Evolutionary conservation across 768 basidiomycete genomes (phyloP).

Genomic region (Suillus americanus): DNA sequence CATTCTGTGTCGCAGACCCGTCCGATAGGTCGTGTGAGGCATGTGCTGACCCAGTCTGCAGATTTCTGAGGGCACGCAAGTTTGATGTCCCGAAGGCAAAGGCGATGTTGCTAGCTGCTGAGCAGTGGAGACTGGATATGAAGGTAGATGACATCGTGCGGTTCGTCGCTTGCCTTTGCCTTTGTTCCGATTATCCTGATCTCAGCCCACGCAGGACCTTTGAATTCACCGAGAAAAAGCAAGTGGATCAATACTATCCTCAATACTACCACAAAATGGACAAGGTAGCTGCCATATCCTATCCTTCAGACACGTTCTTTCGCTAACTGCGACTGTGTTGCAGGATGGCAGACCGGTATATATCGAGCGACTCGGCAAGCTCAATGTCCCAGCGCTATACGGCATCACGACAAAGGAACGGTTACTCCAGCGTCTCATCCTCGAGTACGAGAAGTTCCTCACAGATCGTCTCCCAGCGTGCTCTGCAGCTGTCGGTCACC

Average conservation of each 20-base stretch:
- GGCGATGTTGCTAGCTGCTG: conserved; percentile 76
- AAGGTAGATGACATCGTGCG: conserved; percentile 72
- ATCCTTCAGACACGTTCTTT: not conserved
- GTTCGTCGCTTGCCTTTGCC: conserved; percentile 39
- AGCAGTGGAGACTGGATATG: conserved; percentile 89
- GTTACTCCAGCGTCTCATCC: conserved; percentile 83
- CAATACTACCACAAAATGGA: conserved; percentile 97
- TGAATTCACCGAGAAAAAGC: conserved; percentile 77
- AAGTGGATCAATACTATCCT: conserved; percentile 91
- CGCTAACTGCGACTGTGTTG: not conserved
- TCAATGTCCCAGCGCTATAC: conserved; percentile 86
- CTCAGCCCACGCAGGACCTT: conserved; percentile 56
- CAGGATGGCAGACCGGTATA: conserved; percentile 96
- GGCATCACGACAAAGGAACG: conserved; percentile 81
- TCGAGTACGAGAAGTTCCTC: conserved; percentile 91
- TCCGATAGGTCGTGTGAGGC: conserved; percentile 13
- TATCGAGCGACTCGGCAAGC: conserved; percentile 87
- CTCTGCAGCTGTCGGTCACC: conserved; percentile 69
- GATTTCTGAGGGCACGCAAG: conserved; percentile 91
- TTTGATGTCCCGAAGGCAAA: conserved; percentile 85
- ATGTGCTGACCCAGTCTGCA: conserved; percentile 24
- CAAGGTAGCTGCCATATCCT: conserved; percentile 50
- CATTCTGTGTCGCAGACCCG: not conserved
- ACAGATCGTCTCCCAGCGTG: conserved; percentile 79
- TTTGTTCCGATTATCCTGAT: not conserved